Conservation (phyloP, 495 filamentous ascomycete genomes). For the Aspergillus baeticus region DNA sequence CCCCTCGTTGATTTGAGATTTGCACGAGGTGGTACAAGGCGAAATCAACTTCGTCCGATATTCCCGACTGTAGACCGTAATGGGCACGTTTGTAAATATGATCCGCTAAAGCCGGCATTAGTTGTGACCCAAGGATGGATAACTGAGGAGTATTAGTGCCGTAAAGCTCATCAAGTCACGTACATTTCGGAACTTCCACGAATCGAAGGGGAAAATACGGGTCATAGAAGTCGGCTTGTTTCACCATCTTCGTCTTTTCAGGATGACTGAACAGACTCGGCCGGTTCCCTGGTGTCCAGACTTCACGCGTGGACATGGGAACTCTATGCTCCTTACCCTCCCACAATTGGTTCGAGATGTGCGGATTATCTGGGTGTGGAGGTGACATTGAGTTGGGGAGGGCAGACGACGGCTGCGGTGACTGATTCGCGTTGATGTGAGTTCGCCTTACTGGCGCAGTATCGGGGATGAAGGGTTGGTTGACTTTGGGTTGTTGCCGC, state of each 20-base stretch:
- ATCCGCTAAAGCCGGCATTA: slow-evolving; percentile 28
- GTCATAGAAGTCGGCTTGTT: slow-evolving; percentile 42
- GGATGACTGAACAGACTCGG: slow-evolving; percentile 33
- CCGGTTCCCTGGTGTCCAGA: slow-evolving; percentile 44
- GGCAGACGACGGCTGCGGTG: slow-evolving; percentile 31
- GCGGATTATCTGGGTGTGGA: slow-evolving; percentile 29
- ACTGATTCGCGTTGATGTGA: slow-evolving; percentile 32
- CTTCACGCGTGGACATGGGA: slow-evolving; percentile 44
- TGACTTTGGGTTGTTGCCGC: slow-evolving; percentile 45
- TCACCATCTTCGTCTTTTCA: slow-evolving; percentile 30
- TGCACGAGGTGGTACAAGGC: slow-evolving; percentile 90
- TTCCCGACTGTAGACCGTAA: slow-evolving; percentile 72
- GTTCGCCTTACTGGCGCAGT: slow-evolving; percentile 42
- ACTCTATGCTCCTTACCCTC: slow-evolving; percentile 39
- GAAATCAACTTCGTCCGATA: slow-evolving; percentile 81
- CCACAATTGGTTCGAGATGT: slow-evolving; percentile 34
- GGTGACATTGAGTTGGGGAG: slow-evolving; percentile 32
- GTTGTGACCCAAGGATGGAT: not conserved
- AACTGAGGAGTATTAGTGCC: not conserved
- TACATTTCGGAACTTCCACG: slow-evolving; percentile 44
- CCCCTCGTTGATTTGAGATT: slow-evolving; percentile 89
- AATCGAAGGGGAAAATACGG: slow-evolving; percentile 42
- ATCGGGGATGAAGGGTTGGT: slow-evolving; percentile 49
- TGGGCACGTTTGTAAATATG: slow-evolving; percentile 87
- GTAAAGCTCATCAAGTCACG: slow-evolving; percentile 8